Conservation (phyloP, 768 basidiomycete species). For the Tylopilus plumbeoviolaceoides region DNA sequence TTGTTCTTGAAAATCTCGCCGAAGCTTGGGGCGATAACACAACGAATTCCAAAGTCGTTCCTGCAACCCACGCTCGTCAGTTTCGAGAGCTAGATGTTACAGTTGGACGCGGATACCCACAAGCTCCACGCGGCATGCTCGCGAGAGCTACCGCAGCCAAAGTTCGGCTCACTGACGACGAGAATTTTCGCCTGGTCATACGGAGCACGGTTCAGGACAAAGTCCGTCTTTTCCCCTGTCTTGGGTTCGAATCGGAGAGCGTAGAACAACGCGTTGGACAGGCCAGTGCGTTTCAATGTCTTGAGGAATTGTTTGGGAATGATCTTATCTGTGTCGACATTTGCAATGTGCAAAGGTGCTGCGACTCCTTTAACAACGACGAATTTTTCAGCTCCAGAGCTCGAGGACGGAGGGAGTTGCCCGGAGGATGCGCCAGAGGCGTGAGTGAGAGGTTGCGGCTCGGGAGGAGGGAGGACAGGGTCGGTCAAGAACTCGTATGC, state of each 20-base stretch:
- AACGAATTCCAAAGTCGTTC: constrained; percentile 87
- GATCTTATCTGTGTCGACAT: constrained; percentile 92
- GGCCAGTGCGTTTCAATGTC: constrained; percentile 84
- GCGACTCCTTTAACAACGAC: constrained; percentile 67
- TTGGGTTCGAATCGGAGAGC: constrained; percentile 74
- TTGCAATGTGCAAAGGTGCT: constrained; percentile 76
- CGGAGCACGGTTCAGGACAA: constrained; percentile 77
- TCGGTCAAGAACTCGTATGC: constrained; percentile 77
- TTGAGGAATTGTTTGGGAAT: constrained; percentile 94
- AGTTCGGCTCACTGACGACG: constrained; percentile 83
- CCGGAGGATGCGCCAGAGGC: constrained; percentile 29
- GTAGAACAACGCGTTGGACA: constrained; percentile 80
- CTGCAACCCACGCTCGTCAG: constrained; percentile 31
- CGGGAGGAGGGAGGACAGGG: constrained; percentile 53
- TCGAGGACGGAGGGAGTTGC: constrained; percentile 39
- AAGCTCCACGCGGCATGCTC: constrained; percentile 90
- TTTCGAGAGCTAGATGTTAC: neutral
- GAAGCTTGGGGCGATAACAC: constrained; percentile 83
- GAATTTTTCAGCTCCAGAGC: constrained; percentile 58
- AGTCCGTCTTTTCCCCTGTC: constrained; percentile 78
- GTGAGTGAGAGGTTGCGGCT: constrained; percentile 37
- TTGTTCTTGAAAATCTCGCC: constrained; percentile 91
- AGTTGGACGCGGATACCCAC: constrained; percentile 39
- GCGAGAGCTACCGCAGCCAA: constrained; percentile 86
- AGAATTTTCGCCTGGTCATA: constrained; percentile 75